Evolutionary conservation across 441 rosid species (phyloP).

Genomic region (Euphorbia celastroides): DNA sequence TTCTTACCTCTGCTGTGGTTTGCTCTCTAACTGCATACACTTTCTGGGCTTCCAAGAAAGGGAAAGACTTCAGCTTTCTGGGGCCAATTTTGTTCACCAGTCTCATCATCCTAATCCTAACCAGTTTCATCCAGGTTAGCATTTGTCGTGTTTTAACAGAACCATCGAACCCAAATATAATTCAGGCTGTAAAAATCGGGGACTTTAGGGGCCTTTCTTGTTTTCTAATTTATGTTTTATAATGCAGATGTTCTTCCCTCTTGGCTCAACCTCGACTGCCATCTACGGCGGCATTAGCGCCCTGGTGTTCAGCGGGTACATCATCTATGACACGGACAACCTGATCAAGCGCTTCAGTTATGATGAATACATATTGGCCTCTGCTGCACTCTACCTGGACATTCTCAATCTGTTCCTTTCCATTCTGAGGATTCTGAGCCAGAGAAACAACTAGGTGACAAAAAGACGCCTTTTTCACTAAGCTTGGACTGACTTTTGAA

Average conservation of each 20-base stretch:
- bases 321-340: conserved; percentile 77
- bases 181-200: not conserved
- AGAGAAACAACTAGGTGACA: conserved; percentile 42
- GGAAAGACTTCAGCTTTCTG: conserved; percentile 83
- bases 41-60: conserved; percentile 95
- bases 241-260: conserved; percentile 75
- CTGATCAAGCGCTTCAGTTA: conserved; percentile 86
- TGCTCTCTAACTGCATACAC: conserved; percentile 74
- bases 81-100: conserved; percentile 86
- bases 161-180: not conserved
- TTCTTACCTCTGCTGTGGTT: conserved; percentile 83
- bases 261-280: conserved; percentile 69
- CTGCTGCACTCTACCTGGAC: conserved; percentile 79
- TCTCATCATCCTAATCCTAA: conserved; percentile 62
- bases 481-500: not conserved
- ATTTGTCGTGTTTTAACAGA: not conserved
- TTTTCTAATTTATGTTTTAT: not conserved
- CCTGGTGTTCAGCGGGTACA: conserved; percentile 75
- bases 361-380: conserved; percentile 80
- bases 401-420: conserved; percentile 78
- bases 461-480: conserved; percentile 1
- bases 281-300: conserved; percentile 74
- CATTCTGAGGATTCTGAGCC: conserved; percentile 69
- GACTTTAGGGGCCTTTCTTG: not conserved
- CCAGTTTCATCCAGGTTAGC: conserved; percentile 76